A percentile compares a stretch with the other conserved stretches of the same genome.
phyloP scores from a whole-genome alignment of 371 early-diverging fungal genomes.

The Thermomucor indicae-seudaticae region DNA sequence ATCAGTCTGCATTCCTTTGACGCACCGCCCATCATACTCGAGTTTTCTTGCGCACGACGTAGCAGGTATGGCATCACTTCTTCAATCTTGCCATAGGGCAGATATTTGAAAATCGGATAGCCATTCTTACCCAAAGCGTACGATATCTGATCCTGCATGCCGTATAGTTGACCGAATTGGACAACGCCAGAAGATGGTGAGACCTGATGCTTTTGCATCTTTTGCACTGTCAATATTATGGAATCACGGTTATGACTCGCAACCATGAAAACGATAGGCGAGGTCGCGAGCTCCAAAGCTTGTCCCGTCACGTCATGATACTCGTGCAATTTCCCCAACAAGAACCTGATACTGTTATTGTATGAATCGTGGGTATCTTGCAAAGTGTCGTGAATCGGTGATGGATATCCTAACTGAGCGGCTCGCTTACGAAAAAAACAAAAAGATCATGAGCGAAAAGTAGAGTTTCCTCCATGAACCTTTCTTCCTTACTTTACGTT shows the following conservation, averaged over 20 bases:
- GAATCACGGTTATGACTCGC: slow-evolving; percentile 91
- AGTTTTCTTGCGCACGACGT: slow-evolving; percentile 94
- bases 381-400: slow-evolving; percentile 80
- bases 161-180: slow-evolving; percentile 90
- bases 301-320: slow-evolving; percentile 18
- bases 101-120: slow-evolving; percentile 84
- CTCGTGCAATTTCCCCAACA: slow-evolving; percentile 55
- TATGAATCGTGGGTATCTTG: slow-evolving; percentile 83
- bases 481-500: slow-evolving; percentile 51
- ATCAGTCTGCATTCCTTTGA: slow-evolving; percentile 43
- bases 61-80: slow-evolving; percentile 93
- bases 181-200: slow-evolving; percentile 59
- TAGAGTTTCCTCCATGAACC: not conserved
- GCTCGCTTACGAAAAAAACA: slow-evolving; percentile 49
- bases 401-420: slow-evolving; percentile 53
- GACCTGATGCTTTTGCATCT: slow-evolving; percentile 61
- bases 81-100: slow-evolving; percentile 81
- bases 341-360: slow-evolving; percentile 71
- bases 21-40: slow-evolving; percentile 60
- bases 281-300: slow-evolving; percentile 22
- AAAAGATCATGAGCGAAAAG: not conserved
- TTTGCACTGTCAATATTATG: slow-evolving; percentile 59
- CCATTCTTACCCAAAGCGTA: slow-evolving; percentile 72
- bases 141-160: slow-evolving; percentile 83
- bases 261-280: slow-evolving; percentile 73